Percentiles rank a stretch among this genome's conserved stretches.
Evolutionary conservation across 768 basidiomycete species (phyloP).

Genomic region (Crepidotus variabilis): DNA sequence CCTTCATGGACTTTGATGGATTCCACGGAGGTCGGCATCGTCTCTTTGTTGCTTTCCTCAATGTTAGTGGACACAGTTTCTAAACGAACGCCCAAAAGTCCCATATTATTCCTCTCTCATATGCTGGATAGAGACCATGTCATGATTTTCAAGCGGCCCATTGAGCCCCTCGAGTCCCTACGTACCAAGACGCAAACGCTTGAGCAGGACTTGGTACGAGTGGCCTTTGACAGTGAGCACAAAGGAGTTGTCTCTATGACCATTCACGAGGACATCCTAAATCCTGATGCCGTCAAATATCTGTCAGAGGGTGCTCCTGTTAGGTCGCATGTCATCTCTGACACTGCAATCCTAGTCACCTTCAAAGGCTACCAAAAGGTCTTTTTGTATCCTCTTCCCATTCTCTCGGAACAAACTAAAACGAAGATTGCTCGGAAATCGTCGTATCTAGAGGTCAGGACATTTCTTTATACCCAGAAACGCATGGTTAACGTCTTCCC

Average conservation of each 20-base stretch:
- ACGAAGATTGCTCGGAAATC: slow-evolving; percentile 53
- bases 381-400: slow-evolving; percentile 40
- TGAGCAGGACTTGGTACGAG: not conserved
- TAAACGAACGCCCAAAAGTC: no score
- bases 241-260: slow-evolving; percentile 13
- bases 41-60: no score
- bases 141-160: no score
- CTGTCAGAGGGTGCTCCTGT: slow-evolving; percentile 20
- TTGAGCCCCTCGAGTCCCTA: no score
- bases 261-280: slow-evolving; percentile 17
- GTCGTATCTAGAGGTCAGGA: slow-evolving; percentile 38
- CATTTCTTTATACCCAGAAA: not conserved
- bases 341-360: slow-evolving; percentile 26
- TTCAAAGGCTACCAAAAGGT: slow-evolving; percentile 21
- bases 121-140: no score
- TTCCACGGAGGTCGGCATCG: slow-evolving; percentile 10
- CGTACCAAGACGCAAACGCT: not conserved
- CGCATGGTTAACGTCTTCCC: not conserved
- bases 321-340: slow-evolving; percentile 22
- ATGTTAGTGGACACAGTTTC: no score
- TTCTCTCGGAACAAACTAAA: slow-evolving; percentile 31
- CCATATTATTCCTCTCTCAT: no score
- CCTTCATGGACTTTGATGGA: slow-evolving; percentile 27
- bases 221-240: slow-evolving; percentile 10
- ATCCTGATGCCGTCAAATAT: slow-evolving; percentile 14